Conservation (phyloP, 139 green algal genomes). For the Mesotaenium endlicherianum region DNA sequence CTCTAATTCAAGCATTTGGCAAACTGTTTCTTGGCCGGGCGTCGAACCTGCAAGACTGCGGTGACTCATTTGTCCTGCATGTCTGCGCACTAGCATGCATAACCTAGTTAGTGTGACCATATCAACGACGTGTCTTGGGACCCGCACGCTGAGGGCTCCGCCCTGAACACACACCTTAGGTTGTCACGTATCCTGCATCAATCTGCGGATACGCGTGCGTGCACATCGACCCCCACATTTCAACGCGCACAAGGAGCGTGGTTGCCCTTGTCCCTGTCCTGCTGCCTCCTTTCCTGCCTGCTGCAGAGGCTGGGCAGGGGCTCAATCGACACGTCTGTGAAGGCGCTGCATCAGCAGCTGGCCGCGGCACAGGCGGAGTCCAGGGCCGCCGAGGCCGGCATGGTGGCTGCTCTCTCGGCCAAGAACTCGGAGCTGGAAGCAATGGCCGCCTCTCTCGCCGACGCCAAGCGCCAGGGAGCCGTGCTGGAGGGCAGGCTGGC, state of each 20-base stretch:
- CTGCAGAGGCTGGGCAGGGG: conserved; percentile 29
- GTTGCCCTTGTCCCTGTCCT: background rate
- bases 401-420: background rate
- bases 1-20: too few relatives aligned
- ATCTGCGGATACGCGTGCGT: too few relatives aligned
- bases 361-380: background rate
- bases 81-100: background rate
- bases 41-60: too few relatives aligned
- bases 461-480: conserved; percentile 25
- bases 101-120: background rate
- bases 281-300: background rate
- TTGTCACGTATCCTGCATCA: too few relatives aligned
- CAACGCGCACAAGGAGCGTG: background rate
- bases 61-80: too few relatives aligned
- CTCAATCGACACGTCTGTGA: conserved; percentile 23
- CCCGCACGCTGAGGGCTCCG: too few relatives aligned
- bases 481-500: background rate
- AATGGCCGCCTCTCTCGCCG: background rate
- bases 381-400: background rate
- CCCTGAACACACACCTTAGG: too few relatives aligned
- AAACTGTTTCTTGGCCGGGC: too few relatives aligned
- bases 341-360: conserved; percentile 28
- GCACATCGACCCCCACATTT: too few relatives aligned
- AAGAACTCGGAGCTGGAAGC: conserved; percentile 32
- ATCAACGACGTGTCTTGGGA: too few relatives aligned